Base-by-base conservation (phyloP, 2,329 filamentous ascomycete species). In the Hymenoscyphus occultus region DNA sequence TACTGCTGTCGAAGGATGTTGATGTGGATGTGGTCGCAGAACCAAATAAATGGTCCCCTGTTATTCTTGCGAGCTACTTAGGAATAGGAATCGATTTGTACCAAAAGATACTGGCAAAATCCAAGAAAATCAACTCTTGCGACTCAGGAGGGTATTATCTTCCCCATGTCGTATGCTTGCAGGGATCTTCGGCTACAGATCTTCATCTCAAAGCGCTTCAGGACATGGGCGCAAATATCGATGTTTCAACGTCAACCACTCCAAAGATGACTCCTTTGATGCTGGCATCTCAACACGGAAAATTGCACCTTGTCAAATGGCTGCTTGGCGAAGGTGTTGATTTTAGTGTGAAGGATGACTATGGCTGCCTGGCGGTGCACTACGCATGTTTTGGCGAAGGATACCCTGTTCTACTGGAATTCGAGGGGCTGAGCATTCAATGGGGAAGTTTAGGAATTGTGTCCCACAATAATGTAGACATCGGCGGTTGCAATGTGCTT, bases 391-490 rank as follows among this genome's bases (percentile, higher is more conserved):
- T 22, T 22, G 2, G 5, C 2, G 0, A 1, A 5, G 31, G 13
- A 5, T 16, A n/a, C 2, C 16, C 3, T 3, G 40, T 54, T 2
- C 19, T 39, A 2, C 32, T 7, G 6, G 45, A 3, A 13, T 61
- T 12, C n/a, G 19, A 35, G 13, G 14, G 35, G n/a, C 14, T 54
- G 0, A 31, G 39, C 40, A 19, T 61, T 14, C 13, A 56, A 31
- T 61, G 60, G 60, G 31, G 51, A 19, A n/a, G 14, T 6, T 1
- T 45, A 9, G 42, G 42, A 9, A 9, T 1, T n/a, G 16, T 16
- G 4, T 12, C 0, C 7, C 4, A 2, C 4, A n/a, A 6, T 9
- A 6, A n/a, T 6, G 14, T n/a, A 19, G 1, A 1, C 19, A 13
- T 45, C 7, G 16, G 16, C 3, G 42, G 4, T 45, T 31, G 51